A percentile compares a stretch with the other conserved stretches of the same genome.
Evolutionary conservation across 305 asterid species (phyloP).

Genomic region (Solanum aculeatissimum): DNA sequence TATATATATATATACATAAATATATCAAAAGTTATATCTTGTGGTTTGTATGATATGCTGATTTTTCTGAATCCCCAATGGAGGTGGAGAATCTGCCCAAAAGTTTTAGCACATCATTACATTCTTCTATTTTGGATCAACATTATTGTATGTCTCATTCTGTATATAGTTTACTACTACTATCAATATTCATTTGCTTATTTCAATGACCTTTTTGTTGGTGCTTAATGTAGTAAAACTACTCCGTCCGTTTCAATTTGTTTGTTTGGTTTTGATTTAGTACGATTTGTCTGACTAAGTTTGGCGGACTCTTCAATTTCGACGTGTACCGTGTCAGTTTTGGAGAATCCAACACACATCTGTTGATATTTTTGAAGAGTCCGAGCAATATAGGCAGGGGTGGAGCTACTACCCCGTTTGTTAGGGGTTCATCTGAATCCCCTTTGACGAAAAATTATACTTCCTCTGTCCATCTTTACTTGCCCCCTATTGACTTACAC

Average conservation of each 20-base stretch:
- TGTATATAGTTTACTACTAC: background rate
- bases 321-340: too few species aligned
- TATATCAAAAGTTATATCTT: background rate
- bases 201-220: background rate
- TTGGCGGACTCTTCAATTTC: too few species aligned
- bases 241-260: background rate
- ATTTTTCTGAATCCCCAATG: background rate
- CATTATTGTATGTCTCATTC: background rate
- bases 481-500: too few species aligned
- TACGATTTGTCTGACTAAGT: too few species aligned
- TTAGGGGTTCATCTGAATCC: too few species aligned
- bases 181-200: background rate
- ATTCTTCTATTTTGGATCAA: background rate
- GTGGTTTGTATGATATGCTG: background rate
- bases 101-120: background rate
- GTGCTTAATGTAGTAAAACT: background rate
- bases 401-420: too few species aligned
- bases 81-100: background rate
- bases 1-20: too few species aligned
- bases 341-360: too few species aligned
- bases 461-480: too few species aligned
- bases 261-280: background rate
- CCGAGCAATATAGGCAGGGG: too few species aligned
- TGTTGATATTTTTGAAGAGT: too few species aligned
- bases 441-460: too few species aligned